These are phyloP conservation scores for Starmerella floricola DNA, from an alignment of 805 yeast genomes.

Conservation along the genomic window DNA sequence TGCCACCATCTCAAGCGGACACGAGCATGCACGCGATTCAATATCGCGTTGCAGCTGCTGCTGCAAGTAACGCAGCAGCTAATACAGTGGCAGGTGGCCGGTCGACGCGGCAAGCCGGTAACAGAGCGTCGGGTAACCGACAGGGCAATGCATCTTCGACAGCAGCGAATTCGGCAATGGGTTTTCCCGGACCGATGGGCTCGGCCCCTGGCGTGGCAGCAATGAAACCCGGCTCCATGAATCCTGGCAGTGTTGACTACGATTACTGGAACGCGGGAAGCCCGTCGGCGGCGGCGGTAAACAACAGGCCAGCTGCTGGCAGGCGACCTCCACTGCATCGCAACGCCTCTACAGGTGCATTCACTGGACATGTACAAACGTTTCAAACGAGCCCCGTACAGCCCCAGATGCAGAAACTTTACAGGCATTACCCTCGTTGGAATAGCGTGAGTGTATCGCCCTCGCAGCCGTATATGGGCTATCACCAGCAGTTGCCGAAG, in stretches of 20 bases:
- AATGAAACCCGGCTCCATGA: not conserved
- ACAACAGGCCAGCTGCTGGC: not conserved
- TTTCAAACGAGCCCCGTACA: not conserved
- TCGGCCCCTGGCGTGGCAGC: too few relatives aligned
- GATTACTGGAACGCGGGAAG: not conserved
- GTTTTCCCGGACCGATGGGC: not conserved
- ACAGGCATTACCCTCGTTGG: not conserved
- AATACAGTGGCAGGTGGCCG: not conserved
- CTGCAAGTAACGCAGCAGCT: constrained; percentile 12
- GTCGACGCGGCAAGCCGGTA: not conserved
- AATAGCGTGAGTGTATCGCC: constrained; percentile 2
- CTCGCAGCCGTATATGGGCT: not conserved
- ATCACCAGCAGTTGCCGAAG: constrained; percentile 10
- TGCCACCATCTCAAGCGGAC: constrained; percentile 16
- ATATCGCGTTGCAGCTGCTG: constrained; percentile 17
- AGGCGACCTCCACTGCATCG: not conserved
- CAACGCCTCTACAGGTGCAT: not conserved
- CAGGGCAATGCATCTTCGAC: too few relatives aligned
- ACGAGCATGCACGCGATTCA: constrained; percentile 6
- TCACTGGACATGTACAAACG: not conserved
- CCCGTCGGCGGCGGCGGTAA: not conserved
- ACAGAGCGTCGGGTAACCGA: too few relatives aligned
- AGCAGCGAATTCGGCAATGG: too few relatives aligned
- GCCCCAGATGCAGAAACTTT: not conserved
- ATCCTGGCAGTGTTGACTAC: not conserved